These are phyloP conservation scores for Colletotrichum abscissum DNA, from an alignment of 2,329 filamentous ascomycete species.

Conservation along the genomic window DNA sequence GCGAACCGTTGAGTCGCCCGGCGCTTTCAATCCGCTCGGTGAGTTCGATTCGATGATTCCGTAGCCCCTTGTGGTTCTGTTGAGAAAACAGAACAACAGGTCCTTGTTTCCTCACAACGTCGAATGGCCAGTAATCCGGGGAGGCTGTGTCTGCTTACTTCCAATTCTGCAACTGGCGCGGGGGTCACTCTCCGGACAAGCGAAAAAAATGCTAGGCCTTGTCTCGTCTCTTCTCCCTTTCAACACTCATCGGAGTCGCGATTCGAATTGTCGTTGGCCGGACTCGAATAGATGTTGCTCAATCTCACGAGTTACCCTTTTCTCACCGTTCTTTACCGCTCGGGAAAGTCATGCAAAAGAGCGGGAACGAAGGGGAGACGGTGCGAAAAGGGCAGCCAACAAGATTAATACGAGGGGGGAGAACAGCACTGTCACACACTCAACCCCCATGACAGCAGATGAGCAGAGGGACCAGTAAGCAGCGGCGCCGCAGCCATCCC, in stretches of 20 bases:
- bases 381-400: slow-evolving; percentile 16
- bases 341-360: slow-evolving; percentile 20
- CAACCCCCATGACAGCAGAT: slow-evolving; percentile 4
- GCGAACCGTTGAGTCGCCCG: not conserved
- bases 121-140: slow-evolving; percentile 11
- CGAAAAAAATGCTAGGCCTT: not conserved
- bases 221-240: not conserved
- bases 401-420: slow-evolving; percentile 27
- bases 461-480: not conserved
- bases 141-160: slow-evolving; percentile 17
- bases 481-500: not conserved
- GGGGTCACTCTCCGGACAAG: not conserved
- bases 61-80: slow-evolving; percentile 1
- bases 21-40: not conserved
- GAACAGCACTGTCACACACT: slow-evolving; percentile 18
- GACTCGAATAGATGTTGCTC: not conserved
- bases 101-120: not conserved
- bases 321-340: not conserved
- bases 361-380: slow-evolving; percentile 10
- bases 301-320: not conserved
- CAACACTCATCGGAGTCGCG: not conserved
- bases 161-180: slow-evolving; percentile 19
- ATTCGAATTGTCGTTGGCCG: not conserved
- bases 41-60: not conserved
- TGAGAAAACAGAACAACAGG: not conserved